Conservation (phyloP, 345 rosid species). For the Cardamine resedifolia region DNA sequence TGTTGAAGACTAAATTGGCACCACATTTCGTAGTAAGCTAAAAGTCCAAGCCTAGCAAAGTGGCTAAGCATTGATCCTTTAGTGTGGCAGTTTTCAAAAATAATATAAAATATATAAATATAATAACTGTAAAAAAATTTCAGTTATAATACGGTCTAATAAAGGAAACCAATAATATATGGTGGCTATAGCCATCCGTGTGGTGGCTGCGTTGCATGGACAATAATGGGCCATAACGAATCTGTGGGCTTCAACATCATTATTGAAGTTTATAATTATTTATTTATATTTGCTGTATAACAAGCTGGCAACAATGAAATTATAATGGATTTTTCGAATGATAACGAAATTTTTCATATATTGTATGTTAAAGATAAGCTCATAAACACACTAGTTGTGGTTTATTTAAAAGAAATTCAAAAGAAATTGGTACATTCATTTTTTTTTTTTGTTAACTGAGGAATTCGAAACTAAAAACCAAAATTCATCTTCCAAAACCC, state of each 20-base stretch:
- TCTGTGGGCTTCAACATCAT: constrained; percentile 30
- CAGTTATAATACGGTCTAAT: constrained; percentile 13
- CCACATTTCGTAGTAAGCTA: constrained; percentile 16
- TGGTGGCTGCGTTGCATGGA: constrained; percentile 34
- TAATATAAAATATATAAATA: constrained; percentile 3
- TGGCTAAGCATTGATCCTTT: constrained; percentile 20
- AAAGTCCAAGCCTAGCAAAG: constrained; percentile 24
- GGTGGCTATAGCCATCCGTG: constrained; percentile 31
- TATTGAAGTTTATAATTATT: constrained; percentile 7
- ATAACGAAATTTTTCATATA: constrained; percentile 26
- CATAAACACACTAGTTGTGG: not conserved
- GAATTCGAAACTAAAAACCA: too few relatives aligned
- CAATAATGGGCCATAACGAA: constrained; percentile 32
- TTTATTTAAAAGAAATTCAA: not conserved
- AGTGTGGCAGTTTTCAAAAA: not conserved
- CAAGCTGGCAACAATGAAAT: constrained; percentile 33
- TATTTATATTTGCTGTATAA: constrained; percentile 18
- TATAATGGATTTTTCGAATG: constrained; percentile 22
- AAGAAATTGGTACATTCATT: not conserved
- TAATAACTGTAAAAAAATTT: not conserved
- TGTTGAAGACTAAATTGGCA: constrained; percentile 20
- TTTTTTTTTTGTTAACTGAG: too few relatives aligned
- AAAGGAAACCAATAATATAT: constrained; percentile 9
- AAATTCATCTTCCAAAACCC: too few relatives aligned
- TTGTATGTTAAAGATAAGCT: constrained; percentile 17